phyloP scores from a whole-genome alignment of 352 stramenopile genomes.

The Pythium phragmitis region DNA sequence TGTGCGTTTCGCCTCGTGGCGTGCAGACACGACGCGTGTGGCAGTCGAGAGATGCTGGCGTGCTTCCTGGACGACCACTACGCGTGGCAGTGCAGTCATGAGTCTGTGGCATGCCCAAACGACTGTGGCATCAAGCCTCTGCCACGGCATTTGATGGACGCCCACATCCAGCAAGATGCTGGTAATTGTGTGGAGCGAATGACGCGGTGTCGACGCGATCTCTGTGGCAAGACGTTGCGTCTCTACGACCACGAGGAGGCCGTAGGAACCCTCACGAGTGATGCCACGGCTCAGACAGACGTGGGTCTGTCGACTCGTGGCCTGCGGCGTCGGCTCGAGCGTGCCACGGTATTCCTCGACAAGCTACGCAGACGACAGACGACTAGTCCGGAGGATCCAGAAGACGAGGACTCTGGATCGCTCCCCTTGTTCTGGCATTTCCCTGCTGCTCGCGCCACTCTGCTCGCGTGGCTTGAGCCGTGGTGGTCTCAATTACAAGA shows the following conservation, averaged over 20 bases:
- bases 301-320: constrained; percentile 16
- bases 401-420: constrained; percentile 1
- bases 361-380: constrained; percentile 13
- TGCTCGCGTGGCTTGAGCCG: constrained; percentile 24
- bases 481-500: constrained; percentile 1
- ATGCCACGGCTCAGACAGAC: neutral
- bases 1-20: constrained; percentile 50
- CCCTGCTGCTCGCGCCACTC: neutral
- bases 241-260: constrained; percentile 36
- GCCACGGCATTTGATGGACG: constrained; percentile 40
- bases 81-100: constrained; percentile 60
- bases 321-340: constrained; percentile 13
- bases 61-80: constrained; percentile 64
- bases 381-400: neutral
- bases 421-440: constrained; percentile 5
- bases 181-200: constrained; percentile 45
- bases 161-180: constrained; percentile 41
- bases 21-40: constrained; percentile 50
- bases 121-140: constrained; percentile 21
- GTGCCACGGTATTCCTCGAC: constrained; percentile 9
- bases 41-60: constrained; percentile 37
- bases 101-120: constrained; percentile 43
- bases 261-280: neutral
- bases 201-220: constrained; percentile 49
- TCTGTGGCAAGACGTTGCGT: constrained; percentile 64